Conservation (phyloP, 2,329 filamentous ascomycete genomes). For the Curvularia sp. region DNA sequence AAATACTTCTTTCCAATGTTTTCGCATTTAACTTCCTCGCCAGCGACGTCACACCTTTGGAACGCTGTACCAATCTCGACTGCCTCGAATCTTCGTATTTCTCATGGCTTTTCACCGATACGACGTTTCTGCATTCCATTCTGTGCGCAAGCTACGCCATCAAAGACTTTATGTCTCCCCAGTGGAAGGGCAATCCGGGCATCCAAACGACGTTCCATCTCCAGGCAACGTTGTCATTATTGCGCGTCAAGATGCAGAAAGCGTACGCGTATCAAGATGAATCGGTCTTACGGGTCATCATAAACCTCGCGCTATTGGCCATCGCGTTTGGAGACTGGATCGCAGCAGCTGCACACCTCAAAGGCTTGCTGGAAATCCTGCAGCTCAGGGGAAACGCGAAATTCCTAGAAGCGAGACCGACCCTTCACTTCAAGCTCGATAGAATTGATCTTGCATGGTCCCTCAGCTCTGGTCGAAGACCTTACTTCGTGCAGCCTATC, state of each 20-base stretch:
- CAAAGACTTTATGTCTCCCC: background rate
- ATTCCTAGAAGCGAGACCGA: background rate
- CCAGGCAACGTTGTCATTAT: background rate
- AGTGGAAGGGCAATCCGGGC: background rate
- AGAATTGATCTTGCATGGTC: conserved; percentile 1
- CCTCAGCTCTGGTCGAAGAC: background rate
- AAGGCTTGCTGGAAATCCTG: background rate
- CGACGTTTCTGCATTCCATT: background rate
- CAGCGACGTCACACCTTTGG: background rate
- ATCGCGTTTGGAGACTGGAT: background rate
- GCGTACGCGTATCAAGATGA: background rate
- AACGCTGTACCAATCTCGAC: conserved; percentile 1
- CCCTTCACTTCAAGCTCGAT: background rate
- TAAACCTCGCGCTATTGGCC: background rate
- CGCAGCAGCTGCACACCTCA: background rate
- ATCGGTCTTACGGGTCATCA: background rate
- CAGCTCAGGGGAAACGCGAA: background rate
- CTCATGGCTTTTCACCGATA: conserved; percentile 1
- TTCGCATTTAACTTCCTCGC: conserved; percentile 1
- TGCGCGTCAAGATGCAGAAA: conserved; percentile 2
- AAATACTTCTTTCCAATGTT: background rate
- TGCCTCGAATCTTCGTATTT: background rate
- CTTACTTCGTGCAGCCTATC: background rate
- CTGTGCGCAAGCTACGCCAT: background rate
- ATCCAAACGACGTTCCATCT: background rate